Evolutionary conservation across 163 green algal species (phyloP), one percentile per base, ranked within the genome.

Genomic region (Volvox carteri): DNA sequence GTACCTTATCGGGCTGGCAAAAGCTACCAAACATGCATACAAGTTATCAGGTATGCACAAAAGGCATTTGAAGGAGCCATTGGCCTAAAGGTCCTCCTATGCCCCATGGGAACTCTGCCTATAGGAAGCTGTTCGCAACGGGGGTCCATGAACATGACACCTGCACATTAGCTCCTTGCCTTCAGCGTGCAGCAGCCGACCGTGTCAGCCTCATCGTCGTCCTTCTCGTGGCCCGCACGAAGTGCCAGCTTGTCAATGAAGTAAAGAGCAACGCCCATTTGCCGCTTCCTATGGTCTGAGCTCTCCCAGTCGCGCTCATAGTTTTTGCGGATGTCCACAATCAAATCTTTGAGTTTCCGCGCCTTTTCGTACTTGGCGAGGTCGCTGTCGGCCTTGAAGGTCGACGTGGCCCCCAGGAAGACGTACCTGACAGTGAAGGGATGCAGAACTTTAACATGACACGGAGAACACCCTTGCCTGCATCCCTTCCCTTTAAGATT

Each of bases 151-250:
- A n/a, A n/a, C n/a, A n/a, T n/a, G n/a, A n/a, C n/a, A n/a, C n/a
- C n/a, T n/a, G n/a, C n/a, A n/a, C n/a, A n/a, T n/a, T 12, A 78
- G 70, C 37, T 78, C 14, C 75, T 0, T 56, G 97, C 96, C 93
- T 99, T 99, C 84, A 99, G 95, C 8, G 95, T 99, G 92, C 97
- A 99, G 94, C 98, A 99, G 92, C 98, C 98, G 6, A 99, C 98
- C 4, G 98, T 99, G 92, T 99, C 98, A n/a, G 98, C 98, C 92
- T 99, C 98, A 81, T 99, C 98, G 60, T 99, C 98, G 86, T 99
- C 98, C 94, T 99, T 99, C 67, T 99, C 96, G 79, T 99, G 97
- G 8, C 98, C 98, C n/a, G 98, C 98, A 92, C 98, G 97, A 87
- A 99, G 95, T 60, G 98, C 98, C 68, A 99, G 95, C 93, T 96